phyloP scores from a whole-genome alignment of 2,329 filamentous ascomycete species.

The Pseudogymnoascus verrucosus region DNA sequence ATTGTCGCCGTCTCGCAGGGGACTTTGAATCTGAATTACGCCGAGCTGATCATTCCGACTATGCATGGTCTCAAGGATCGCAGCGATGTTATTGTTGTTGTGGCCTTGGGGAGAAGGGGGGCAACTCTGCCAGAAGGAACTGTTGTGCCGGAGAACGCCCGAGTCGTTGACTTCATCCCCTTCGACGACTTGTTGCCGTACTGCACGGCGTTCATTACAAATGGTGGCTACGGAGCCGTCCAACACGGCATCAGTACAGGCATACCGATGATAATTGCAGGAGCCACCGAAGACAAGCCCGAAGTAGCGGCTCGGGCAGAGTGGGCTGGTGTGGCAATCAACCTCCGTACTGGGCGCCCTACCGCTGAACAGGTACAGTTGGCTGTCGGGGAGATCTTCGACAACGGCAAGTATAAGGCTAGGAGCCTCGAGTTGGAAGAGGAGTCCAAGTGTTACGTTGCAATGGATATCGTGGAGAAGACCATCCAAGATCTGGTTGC shows the following conservation, averaged over 20 bases:
- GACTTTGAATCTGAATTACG: conserved; percentile 25
- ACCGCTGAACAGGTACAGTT: not conserved
- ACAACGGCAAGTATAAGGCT: not conserved
- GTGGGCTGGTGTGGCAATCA: conserved; percentile 30
- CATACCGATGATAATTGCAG: conserved; percentile 29
- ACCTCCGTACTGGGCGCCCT: conserved; percentile 22
- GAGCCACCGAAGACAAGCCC: conserved; percentile 29
- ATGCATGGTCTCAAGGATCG: conserved; percentile 28
- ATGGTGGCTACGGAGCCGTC: conserved; percentile 32
- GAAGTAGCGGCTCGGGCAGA: conserved; percentile 27
- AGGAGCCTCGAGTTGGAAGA: conserved; percentile 3
- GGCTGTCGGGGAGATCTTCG: conserved; percentile 5
- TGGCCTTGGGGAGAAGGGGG: conserved; percentile 23
- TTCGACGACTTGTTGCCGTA: conserved; percentile 30
- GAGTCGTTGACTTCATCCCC: conserved; percentile 31
- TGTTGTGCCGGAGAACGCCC: conserved; percentile 26
- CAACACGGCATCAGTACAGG: conserved; percentile 28
- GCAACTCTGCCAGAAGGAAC: conserved; percentile 24
- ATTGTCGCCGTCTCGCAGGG: conserved; percentile 33
- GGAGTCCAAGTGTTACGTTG: not conserved
- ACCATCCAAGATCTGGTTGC: not conserved
- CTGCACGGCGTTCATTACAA: conserved; percentile 29
- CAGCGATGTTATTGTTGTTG: conserved; percentile 30
- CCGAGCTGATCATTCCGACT: conserved; percentile 30
- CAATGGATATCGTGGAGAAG: not conserved